Percentiles rank a stretch among this genome's conserved stretches.
Conservation (phyloP, 1,284 basidiomycete genomes). For the Trichosporon asahii region DNA sequence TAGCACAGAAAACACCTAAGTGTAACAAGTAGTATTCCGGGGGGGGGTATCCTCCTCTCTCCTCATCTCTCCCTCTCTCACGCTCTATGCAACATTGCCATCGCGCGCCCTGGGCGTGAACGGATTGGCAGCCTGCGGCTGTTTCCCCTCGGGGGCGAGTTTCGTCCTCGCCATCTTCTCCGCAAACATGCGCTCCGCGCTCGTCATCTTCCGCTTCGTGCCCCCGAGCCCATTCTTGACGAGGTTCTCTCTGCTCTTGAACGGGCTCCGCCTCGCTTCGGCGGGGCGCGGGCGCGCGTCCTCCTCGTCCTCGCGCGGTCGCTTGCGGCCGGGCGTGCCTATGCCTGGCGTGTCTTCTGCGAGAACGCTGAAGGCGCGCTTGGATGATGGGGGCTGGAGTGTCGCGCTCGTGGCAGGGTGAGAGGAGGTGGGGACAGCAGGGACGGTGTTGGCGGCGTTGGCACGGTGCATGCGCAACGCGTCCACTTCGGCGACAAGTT, state of each 20-base stretch:
- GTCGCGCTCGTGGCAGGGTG: background rate
- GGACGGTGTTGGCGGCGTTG: background rate
- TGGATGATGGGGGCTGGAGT: background rate
- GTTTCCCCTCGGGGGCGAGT: background rate
- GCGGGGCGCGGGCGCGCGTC: background rate
- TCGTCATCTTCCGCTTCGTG: background rate
- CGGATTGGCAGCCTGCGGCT: background rate
- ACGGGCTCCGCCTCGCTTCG: background rate
- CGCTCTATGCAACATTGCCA: background rate
- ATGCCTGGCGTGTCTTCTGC: background rate
- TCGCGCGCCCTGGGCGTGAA: background rate
- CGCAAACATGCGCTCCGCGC: constrained; percentile 5
- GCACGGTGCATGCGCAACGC: background rate
- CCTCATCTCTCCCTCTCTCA: background rate
- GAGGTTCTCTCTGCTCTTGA: background rate
- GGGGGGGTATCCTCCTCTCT: background rate
- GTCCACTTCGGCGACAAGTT: constrained; percentile 17
- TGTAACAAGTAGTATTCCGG: too few relatives aligned
- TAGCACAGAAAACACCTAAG: background rate
- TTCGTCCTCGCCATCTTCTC: constrained; percentile 1
- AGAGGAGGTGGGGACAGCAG: background rate
- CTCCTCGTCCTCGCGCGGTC: constrained; percentile 21
- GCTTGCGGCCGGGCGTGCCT: constrained; percentile 17
- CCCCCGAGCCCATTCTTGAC: constrained; percentile 2
- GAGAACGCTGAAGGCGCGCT: constrained; percentile 1